Evolutionary conservation across 768 basidiomycete species (phyloP).

Genomic region (Pleurotus platypus): DNA sequence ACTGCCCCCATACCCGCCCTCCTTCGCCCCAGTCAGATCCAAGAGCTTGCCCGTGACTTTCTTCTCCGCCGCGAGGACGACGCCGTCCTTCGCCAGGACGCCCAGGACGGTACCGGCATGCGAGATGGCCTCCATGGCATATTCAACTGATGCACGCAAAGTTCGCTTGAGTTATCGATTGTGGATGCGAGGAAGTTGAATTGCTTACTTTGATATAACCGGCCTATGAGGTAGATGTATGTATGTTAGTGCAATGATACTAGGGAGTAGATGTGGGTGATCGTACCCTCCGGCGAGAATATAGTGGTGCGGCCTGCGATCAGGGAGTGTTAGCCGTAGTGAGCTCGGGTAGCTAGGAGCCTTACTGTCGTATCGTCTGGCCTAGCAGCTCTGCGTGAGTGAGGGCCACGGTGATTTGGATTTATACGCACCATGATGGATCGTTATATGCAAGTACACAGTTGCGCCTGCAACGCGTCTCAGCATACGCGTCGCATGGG

Average conservation of each 20-base stretch:
- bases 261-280: not conserved
- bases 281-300: slow-evolving; percentile 94
- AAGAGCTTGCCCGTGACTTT: slow-evolving; percentile 98
- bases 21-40: slow-evolving; percentile 82
- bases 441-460: not conserved
- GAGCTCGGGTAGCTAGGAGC: slow-evolving; percentile 3
- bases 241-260: slow-evolving; percentile 2
- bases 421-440: slow-evolving; percentile 43
- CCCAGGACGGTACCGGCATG: slow-evolving; percentile 94
- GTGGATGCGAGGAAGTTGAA: slow-evolving; percentile 1
- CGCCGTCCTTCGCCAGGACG: slow-evolving; percentile 85
- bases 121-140: slow-evolving; percentile 99
- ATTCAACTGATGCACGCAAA: slow-evolving; percentile 69
- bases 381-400: slow-evolving; percentile 37
- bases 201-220: slow-evolving; percentile 89
- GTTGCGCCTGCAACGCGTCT: not conserved
- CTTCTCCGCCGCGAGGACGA: slow-evolving; percentile 93
- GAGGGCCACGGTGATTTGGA: not conserved
- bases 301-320: slow-evolving; percentile 87
- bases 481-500: not conserved
- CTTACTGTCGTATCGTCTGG: slow-evolving; percentile 94
- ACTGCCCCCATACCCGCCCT: slow-evolving; percentile 89
- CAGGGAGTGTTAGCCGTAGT: slow-evolving; percentile 17
- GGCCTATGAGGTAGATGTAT: slow-evolving; percentile 51
- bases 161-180: not conserved